These are phyloP conservation scores for Xylaria cubensis DNA, from an alignment of 495 filamentous ascomycete genomes.

Conservation along the genomic window DNA sequence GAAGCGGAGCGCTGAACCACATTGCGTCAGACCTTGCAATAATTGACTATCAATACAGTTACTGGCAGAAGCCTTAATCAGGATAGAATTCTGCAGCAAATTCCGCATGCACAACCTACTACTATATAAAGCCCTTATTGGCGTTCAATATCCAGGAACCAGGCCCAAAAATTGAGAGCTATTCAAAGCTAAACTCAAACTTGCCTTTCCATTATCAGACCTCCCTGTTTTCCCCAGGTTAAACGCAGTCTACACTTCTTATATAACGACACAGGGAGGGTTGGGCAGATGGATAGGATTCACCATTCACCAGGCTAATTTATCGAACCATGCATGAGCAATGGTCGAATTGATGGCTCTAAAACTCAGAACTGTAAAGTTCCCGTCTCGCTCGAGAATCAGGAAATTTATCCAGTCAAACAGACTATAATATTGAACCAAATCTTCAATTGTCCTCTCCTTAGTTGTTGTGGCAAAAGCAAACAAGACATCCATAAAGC, in stretches of 20 bases:
- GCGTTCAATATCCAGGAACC: background rate
- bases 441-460: no score
- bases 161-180: background rate
- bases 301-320: background rate
- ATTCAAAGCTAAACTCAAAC: background rate
- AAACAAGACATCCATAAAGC: no score
- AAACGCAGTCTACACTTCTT: background rate
- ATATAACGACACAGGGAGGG: background rate
- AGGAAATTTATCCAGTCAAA: background rate
- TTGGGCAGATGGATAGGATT: background rate
- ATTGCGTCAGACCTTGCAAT: background rate
- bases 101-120: background rate
- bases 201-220: background rate
- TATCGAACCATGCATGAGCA: no score
- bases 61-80: background rate
- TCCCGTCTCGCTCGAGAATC: background rate
- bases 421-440: no score
- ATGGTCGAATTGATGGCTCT: no score
- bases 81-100: background rate
- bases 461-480: no score
- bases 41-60: background rate
- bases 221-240: background rate
- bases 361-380: background rate
- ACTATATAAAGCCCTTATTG: background rate
- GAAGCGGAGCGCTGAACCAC: slow-evolving; percentile 9